Base-by-base conservation (phyloP, 345 rosid species). In the Firmiana major region DNA sequence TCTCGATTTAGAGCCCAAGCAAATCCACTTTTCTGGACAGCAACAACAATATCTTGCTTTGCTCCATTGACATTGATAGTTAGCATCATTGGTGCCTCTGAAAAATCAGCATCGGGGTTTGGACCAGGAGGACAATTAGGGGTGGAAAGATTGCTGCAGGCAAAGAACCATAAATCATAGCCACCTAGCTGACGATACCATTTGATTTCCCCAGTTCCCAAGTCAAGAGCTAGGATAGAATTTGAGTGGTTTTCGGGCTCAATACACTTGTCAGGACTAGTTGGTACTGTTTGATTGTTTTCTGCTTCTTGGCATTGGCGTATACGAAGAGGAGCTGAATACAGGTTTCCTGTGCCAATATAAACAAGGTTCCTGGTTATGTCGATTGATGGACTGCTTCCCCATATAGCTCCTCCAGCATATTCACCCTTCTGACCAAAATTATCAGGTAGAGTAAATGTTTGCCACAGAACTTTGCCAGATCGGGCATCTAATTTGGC, bases 1-100 rank as follows among this genome's bases (percentile, higher is more conserved):
- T 85, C 81, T 1, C 89, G 81, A 54, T 85, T 85, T 8, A 89
- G 71, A 63, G 87, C 88, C 90, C 85, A 85, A 31, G 87, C 86
- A n/a, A 84, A 86, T 5, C 89, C 89, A 26, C 87, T 88, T 76
- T 88, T 86, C 62, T 85, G 89, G n/a, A 85, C 85, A 5, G 87
- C 88, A 22, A 72, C 87, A 19, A 72, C 80, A 59, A 81, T 40
- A 2, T 83, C 84, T 63, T 5, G 57, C 74, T 72, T 72, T 19
- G 49, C 73, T 53, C 78, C 84, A 28, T 80, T 78, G 7, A 62
- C 60, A n/a, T 28, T 0, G 9, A 80, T 63, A 28, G 36, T 75
- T 17, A 85, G 22, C 81, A 82, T 78, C 87, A 85, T 72, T 8
- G 87, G 87, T 10, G 85, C 88, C 69, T 80, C 84, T 8, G 71